Evolutionary conservation across 106 monocot genomes (phyloP).

Genomic region (Posidonia australis): DNA sequence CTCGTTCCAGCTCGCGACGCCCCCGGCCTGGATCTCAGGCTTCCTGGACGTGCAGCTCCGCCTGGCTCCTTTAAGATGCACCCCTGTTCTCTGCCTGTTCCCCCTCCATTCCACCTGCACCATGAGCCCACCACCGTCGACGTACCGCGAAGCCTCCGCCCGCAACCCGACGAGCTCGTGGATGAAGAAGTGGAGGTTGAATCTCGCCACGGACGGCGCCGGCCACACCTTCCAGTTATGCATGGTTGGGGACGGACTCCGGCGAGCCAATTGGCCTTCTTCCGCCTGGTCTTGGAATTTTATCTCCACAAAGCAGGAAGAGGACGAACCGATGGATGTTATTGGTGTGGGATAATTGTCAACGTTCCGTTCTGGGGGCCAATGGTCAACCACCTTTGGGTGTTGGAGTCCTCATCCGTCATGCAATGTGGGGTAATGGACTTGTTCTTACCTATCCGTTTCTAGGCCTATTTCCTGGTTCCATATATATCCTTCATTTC

Average conservation of each 20-base stretch:
- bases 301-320: neutral
- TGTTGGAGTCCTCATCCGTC: neutral
- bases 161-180: conserved; percentile 7
- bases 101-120: conserved; percentile 14
- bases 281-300: neutral
- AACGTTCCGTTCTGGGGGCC: too few relatives aligned
- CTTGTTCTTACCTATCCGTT: neutral
- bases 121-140: neutral
- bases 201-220: neutral
- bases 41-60: conserved; percentile 3
- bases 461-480: neutral
- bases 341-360: neutral
- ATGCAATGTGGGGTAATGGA: neutral
- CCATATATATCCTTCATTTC: too few relatives aligned
- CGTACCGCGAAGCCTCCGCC: neutral
- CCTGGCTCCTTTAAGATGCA: neutral
- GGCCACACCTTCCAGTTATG: conserved; percentile 14
- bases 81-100: neutral
- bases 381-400: neutral
- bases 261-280: neutral
- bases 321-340: neutral
- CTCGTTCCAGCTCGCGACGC: conserved; percentile 11
- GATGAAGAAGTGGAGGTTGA: conserved; percentile 11
- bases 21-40: neutral
- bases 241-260: conserved; percentile 2